Conservation (phyloP, 1,284 basidiomycete species). For the Apiotrichum laibachii region DNA sequence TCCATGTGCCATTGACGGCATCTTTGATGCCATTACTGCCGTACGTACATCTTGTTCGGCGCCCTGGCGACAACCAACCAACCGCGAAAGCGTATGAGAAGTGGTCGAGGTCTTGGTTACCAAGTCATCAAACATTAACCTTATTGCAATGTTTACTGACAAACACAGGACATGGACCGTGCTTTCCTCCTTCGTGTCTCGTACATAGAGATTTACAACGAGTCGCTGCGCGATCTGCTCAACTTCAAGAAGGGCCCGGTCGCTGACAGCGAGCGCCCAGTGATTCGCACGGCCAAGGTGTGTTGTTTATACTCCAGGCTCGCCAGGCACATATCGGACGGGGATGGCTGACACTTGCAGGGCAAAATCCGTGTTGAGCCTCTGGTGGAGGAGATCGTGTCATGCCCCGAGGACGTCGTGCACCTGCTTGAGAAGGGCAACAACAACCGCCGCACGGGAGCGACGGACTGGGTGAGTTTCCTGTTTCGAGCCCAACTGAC, state of each 20-base stretch:
- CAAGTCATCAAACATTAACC: not conserved
- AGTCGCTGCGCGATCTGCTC: slow-evolving; percentile 57
- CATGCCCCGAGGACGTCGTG: slow-evolving; percentile 54
- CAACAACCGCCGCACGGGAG: slow-evolving; percentile 54
- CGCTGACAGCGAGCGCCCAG: slow-evolving; percentile 43
- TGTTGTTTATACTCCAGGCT: slow-evolving; percentile 6
- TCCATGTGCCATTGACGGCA: slow-evolving; percentile 57
- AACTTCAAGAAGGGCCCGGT: slow-evolving; percentile 41
- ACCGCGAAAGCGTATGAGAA: not conserved
- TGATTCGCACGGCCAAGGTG: slow-evolving; percentile 48
- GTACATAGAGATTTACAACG: slow-evolving; percentile 62
- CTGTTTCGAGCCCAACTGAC: not conserved
- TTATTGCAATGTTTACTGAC: slow-evolving; percentile 1
- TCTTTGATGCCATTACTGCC: slow-evolving; percentile 55
- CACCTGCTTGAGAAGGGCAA: slow-evolving; percentile 55
- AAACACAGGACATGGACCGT: slow-evolving; percentile 38
- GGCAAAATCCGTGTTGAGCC: slow-evolving; percentile 55
- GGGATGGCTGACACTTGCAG: slow-evolving; percentile 18
- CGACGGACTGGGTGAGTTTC: slow-evolving; percentile 56
- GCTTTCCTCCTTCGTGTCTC: slow-evolving; percentile 56
- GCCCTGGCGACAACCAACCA: not conserved
- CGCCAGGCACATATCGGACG: not conserved
- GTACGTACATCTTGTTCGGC: slow-evolving; percentile 25
- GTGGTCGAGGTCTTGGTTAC: not conserved
- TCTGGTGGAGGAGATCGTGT: slow-evolving; percentile 57